phyloP scores from a whole-genome alignment of 2,329 filamentous ascomycete species.

The Aureobasidium sp. region DNA sequence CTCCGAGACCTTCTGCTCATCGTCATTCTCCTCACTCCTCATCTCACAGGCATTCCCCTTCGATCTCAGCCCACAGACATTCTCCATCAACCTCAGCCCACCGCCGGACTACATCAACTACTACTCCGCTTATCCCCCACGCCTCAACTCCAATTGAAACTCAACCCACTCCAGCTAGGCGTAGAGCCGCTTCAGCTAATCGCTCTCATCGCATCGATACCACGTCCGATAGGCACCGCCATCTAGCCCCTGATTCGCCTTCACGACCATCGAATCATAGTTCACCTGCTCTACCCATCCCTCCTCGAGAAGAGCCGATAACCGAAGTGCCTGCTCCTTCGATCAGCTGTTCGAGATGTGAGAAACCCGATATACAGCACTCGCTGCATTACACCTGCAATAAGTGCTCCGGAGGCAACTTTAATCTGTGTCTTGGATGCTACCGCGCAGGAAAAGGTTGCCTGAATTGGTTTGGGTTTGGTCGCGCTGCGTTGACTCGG shows the following conservation, averaged over 20 bases:
- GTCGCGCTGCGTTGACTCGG: constrained; percentile 53
- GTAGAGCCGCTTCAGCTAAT: background rate
- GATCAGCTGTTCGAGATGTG: constrained; percentile 64
- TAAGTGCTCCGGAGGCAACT: constrained; percentile 60
- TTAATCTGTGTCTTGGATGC: constrained; percentile 72
- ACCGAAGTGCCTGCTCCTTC: constrained; percentile 49
- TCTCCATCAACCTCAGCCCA: background rate
- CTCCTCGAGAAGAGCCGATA: constrained; percentile 18
- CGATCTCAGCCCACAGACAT: background rate
- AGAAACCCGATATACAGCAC: constrained; percentile 67
- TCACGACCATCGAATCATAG: constrained; percentile 14
- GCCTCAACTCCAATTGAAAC: background rate
- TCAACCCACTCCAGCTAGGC: background rate
- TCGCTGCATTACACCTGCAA: constrained; percentile 77
- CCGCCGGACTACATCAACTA: background rate
- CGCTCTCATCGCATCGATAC: background rate
- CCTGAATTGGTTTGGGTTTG: constrained; percentile 81
- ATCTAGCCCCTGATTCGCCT: background rate
- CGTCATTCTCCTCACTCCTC: background rate
- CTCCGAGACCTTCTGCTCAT: background rate
- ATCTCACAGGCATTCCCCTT: background rate
- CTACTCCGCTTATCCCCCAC: background rate
- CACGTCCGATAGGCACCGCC: background rate
- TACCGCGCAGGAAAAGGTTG: constrained; percentile 73
- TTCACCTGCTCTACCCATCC: constrained; percentile 14